These are phyloP conservation scores for Camellia lanceoleosa DNA, from an alignment of 148 eudicot species.

Conservation along the genomic window DNA sequence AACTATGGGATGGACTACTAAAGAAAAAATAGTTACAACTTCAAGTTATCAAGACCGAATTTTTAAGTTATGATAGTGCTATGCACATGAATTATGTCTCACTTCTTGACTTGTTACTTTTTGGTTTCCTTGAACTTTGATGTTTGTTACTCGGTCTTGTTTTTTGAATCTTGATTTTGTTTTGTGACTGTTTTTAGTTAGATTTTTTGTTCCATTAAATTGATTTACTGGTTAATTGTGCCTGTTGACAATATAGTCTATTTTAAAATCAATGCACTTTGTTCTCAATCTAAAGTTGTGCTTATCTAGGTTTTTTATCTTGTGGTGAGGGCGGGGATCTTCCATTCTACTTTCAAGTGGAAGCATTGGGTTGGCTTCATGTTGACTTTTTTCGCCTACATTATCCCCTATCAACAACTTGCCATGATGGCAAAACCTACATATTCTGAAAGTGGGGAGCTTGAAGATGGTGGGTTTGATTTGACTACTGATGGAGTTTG, in stretches of 20 bases:
- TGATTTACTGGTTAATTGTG: not conserved
- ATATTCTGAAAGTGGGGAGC: slow-evolving; percentile 62
- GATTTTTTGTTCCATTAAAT: not conserved
- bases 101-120: too few species aligned
- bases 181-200: too few species aligned
- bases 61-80: too few species aligned
- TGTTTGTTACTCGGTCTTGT: too few species aligned
- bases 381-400: slow-evolving; percentile 62
- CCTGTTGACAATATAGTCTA: not conserved
- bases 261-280: not conserved
- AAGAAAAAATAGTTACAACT: too few species aligned
- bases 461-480: slow-evolving; percentile 91
- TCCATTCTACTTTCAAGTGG: slow-evolving; percentile 71
- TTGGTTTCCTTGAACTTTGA: too few species aligned
- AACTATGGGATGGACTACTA: too few species aligned
- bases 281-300: slow-evolving; percentile 7
- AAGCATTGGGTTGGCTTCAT: slow-evolving; percentile 70
- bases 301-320: slow-evolving; percentile 57
- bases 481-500: slow-evolving; percentile 86
- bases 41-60: too few species aligned
- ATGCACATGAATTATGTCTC: too few species aligned
- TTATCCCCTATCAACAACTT: slow-evolving; percentile 77
- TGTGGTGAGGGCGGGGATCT: slow-evolving; percentile 60
- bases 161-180: too few species aligned
- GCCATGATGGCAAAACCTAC: slow-evolving; percentile 75